Evolutionary conservation across 371 early-diverging fungal genomes (phyloP).

Genomic region (Saksenaea vasiformis): DNA sequence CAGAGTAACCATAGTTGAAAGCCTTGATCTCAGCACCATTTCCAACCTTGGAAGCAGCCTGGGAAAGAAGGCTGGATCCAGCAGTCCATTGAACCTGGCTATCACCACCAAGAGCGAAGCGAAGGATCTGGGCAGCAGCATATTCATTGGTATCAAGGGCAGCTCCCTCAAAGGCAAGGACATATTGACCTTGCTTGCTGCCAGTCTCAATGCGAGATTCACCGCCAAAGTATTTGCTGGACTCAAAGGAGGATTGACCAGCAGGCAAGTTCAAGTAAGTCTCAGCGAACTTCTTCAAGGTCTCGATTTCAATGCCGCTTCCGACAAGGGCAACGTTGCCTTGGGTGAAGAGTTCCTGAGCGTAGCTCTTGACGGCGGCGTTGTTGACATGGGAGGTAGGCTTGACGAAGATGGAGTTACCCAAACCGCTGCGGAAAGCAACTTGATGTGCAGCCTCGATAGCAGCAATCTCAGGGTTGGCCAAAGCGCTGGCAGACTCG

Average conservation of each 20-base stretch:
- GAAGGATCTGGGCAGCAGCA: slow-evolving; percentile 77
- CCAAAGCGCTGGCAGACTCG: slow-evolving; percentile 71
- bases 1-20: slow-evolving; percentile 89
- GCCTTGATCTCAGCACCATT: slow-evolving; percentile 65
- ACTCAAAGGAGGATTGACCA: slow-evolving; percentile 46
- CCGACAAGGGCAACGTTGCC: slow-evolving; percentile 86
- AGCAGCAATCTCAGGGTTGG: slow-evolving; percentile 68
- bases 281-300: slow-evolving; percentile 67
- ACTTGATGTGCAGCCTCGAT: slow-evolving; percentile 85
- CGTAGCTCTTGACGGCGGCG: slow-evolving; percentile 74
- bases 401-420: slow-evolving; percentile 89
- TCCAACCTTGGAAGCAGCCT: slow-evolving; percentile 61
- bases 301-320: slow-evolving; percentile 77
- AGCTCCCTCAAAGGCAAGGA: slow-evolving; percentile 82
- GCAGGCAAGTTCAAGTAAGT: slow-evolving; percentile 49
- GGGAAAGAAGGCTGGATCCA: slow-evolving; percentile 73
- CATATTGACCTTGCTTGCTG: slow-evolving; percentile 57
- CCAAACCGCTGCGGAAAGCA: slow-evolving; percentile 95
- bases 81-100: slow-evolving; percentile 74
- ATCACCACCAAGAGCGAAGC: slow-evolving; percentile 80
- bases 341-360: slow-evolving; percentile 68
- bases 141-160: slow-evolving; percentile 68
- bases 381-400: slow-evolving; percentile 57
- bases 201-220: slow-evolving; percentile 76
- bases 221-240: slow-evolving; percentile 82